A percentile compares a stretch with the other conserved stretches of the same genome.
Evolutionary conservation across 495 filamentous ascomycete genomes (phyloP).

Genomic region (Penicillium flavigenum): DNA sequence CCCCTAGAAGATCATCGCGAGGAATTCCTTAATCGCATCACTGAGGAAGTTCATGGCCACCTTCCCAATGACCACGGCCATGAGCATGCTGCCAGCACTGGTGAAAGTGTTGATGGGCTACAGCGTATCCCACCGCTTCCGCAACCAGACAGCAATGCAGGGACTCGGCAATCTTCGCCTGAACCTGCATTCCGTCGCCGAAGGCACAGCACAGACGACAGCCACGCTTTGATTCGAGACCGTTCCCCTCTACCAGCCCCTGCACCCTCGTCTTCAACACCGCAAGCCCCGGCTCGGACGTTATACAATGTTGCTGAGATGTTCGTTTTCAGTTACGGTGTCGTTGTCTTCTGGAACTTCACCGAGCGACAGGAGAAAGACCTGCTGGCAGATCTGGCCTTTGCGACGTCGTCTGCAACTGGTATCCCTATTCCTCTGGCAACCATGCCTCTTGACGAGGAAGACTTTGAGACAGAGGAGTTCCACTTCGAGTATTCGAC

Average conservation of each 20-base stretch:
- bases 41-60: constrained; percentile 25
- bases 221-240: constrained; percentile 21
- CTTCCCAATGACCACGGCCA: constrained; percentile 24
- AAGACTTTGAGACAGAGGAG: constrained; percentile 96
- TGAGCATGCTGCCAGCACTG: constrained; percentile 15
- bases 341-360: constrained; percentile 99
- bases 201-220: constrained; percentile 30
- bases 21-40: constrained; percentile 19
- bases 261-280: constrained; percentile 18
- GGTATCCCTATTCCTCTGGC: constrained; percentile 59
- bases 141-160: constrained; percentile 7
- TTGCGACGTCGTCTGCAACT: constrained; percentile 61
- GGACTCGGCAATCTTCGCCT: constrained; percentile 4
- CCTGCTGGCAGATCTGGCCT: constrained; percentile 91
- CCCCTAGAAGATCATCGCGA: constrained; percentile 16
- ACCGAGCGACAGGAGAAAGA: constrained; percentile 95
- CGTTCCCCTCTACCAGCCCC: constrained; percentile 19
- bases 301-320: constrained; percentile 85
- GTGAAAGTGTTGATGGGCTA: background rate
- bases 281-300: constrained; percentile 47
- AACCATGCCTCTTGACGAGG: constrained; percentile 69
- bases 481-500: constrained; percentile 98
- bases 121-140: constrained; percentile 1
- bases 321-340: constrained; percentile 97
- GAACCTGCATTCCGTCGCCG: constrained; percentile 25